Evolutionary conservation across 2,329 filamentous ascomycete genomes (phyloP).

Genomic region (Scleromitrula shiraiana): DNA sequence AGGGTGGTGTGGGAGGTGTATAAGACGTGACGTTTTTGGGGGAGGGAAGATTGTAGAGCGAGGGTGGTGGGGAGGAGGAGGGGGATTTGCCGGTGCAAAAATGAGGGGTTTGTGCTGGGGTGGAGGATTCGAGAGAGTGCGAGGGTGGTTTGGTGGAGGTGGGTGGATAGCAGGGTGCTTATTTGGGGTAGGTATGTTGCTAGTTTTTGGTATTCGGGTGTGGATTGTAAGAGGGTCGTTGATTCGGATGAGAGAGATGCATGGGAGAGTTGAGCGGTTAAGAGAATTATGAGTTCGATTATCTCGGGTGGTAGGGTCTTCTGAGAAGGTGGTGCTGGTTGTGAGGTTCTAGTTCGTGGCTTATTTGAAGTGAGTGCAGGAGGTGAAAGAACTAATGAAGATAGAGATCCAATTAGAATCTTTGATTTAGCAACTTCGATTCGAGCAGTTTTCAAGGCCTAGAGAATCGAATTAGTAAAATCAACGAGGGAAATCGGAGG

Average conservation of each 20-base stretch:
- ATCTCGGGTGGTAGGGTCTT: slow-evolving; percentile 37
- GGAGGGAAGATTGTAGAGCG: slow-evolving; percentile 26
- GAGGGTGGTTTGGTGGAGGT: slow-evolving; percentile 42
- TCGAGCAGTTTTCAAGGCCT: slow-evolving; percentile 43
- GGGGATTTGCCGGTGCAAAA: slow-evolving; percentile 50
- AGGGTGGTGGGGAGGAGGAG: slow-evolving; percentile 37
- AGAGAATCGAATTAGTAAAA: slow-evolving; percentile 31
- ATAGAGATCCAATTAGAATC: slow-evolving; percentile 44
- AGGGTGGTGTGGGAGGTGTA: neutral
- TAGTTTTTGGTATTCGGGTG: slow-evolving; percentile 42
- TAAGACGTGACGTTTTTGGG: neutral
- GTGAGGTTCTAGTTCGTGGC: slow-evolving; percentile 15
- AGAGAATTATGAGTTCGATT: slow-evolving; percentile 45
- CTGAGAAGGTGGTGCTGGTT: neutral
- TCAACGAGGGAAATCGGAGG: neutral
- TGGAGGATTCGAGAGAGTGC: slow-evolving; percentile 42
- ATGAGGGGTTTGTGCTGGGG: slow-evolving; percentile 39
- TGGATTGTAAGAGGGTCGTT: slow-evolving; percentile 39
- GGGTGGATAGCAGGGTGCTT: slow-evolving; percentile 38
- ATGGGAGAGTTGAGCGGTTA: slow-evolving; percentile 37
- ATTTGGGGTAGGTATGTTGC: slow-evolving; percentile 41
- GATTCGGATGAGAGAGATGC: slow-evolving; percentile 31
- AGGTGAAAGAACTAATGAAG: slow-evolving; percentile 33
- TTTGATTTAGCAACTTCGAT: slow-evolving; percentile 41
- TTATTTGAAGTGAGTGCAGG: slow-evolving; percentile 23